Percentiles rank a stretch among this genome's conserved stretches.
phyloP scores from a whole-genome alignment of 495 filamentous ascomycete species.

The Astrocystis sublimbata region DNA sequence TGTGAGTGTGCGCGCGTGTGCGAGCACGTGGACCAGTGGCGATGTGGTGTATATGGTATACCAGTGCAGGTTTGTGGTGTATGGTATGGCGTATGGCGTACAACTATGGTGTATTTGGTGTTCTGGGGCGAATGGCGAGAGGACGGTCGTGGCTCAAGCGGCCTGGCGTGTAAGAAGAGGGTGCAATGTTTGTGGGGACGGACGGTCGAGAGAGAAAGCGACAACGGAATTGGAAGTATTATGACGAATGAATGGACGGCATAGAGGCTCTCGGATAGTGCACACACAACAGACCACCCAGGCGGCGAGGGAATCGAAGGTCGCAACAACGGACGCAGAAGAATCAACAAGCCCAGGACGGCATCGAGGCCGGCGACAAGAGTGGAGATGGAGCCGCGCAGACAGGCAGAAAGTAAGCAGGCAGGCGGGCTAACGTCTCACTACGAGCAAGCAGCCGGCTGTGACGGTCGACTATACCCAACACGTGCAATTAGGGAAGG shows the following conservation, averaged over 20 bases:
- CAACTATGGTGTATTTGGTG: constrained; percentile 11
- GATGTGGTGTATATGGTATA: constrained; percentile 7
- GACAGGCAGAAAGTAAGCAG: no score
- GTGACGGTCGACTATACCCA: neutral
- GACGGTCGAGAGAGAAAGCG: constrained; percentile 3
- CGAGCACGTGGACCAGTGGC: constrained; percentile 13
- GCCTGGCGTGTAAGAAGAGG: constrained; percentile 30
- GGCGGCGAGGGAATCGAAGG: neutral
- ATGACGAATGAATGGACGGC: constrained; percentile 13
- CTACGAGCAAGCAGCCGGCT: neutral
- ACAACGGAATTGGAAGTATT: no score
- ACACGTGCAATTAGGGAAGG: neutral
- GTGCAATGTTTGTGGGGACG: constrained; percentile 19
- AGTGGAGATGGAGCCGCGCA: constrained; percentile 7
- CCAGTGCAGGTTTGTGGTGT: constrained; percentile 4
- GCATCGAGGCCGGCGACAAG: constrained; percentile 4
- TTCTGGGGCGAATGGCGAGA: constrained; percentile 8
- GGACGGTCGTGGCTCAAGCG: constrained; percentile 23
- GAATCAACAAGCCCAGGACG: constrained; percentile 2
- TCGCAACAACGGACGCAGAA: constrained; percentile 8
- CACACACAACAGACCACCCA: constrained; percentile 9
- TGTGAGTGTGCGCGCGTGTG: constrained; percentile 20
- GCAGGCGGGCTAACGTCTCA: neutral
- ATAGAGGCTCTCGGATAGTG: constrained; percentile 21
- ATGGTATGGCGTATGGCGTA: constrained; percentile 4